Percentiles rank a stretch among this genome's conserved stretches.
Evolutionary conservation across 441 rosid genomes (phyloP).

Genomic region (Bruguiera hainesii): DNA sequence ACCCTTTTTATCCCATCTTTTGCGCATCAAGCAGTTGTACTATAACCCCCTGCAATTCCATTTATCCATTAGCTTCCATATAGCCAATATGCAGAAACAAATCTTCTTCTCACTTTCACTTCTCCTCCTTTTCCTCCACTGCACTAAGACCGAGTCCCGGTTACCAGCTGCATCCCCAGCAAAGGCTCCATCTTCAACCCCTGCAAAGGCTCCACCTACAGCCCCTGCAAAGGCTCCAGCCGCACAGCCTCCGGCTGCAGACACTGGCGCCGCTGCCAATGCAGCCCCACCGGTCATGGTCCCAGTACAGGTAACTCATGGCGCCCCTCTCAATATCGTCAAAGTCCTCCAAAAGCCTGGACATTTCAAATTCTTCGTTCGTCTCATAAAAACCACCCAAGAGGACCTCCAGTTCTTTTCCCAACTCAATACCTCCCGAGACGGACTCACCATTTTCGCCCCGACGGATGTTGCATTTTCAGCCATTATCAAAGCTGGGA

Average conservation of each 20-base stretch:
- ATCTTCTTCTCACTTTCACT: slow-evolving; percentile 24
- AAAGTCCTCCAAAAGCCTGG: slow-evolving; percentile 73
- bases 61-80: not conserved
- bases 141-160: slow-evolving; percentile 35
- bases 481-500: slow-evolving; percentile 48
- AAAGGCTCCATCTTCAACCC: slow-evolving; percentile 11
- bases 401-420: slow-evolving; percentile 53
- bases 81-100: slow-evolving; percentile 26
- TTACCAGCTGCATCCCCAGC: slow-evolving; percentile 18
- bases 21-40: slow-evolving; percentile 18
- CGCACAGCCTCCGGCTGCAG: not conserved
- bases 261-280: not conserved
- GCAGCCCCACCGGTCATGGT: slow-evolving; percentile 10
- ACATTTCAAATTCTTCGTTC: slow-evolving; percentile 54
- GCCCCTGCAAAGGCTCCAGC: not conserved
- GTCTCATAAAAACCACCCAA: slow-evolving; percentile 56
- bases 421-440: slow-evolving; percentile 65
- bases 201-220: slow-evolving; percentile 10
- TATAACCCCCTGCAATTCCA: not conserved
- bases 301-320: slow-evolving; percentile 31
- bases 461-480: slow-evolving; percentile 63
- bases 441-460: slow-evolving; percentile 73
- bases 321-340: slow-evolving; percentile 50
- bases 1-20: slow-evolving; percentile 8
- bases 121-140: slow-evolving; percentile 34